Percentiles rank a stretch among this genome's conserved stretches.
Evolutionary conservation across 2,329 filamentous ascomycete genomes (phyloP).

Genomic region (Furcasterigmium furcatum): DNA sequence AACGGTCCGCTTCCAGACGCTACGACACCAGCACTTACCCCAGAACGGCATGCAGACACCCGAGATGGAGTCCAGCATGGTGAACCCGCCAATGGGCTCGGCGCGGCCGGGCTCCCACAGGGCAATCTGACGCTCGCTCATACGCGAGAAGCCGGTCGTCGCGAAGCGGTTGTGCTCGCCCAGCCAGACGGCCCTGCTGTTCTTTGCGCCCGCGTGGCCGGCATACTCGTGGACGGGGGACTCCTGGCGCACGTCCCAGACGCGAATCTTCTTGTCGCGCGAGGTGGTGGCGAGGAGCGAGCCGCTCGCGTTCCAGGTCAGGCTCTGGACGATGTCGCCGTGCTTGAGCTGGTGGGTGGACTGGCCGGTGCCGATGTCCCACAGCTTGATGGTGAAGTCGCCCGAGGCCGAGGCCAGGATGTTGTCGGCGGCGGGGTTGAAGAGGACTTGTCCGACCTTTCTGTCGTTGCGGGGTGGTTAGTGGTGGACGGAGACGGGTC

Average conservation of each 20-base stretch:
- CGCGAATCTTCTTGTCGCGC: slow-evolving; percentile 94
- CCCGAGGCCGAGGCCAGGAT: slow-evolving; percentile 93
- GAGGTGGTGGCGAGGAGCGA: slow-evolving; percentile 87
- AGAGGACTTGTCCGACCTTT: slow-evolving; percentile 96
- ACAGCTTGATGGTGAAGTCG: slow-evolving; percentile 92
- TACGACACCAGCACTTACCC: slow-evolving; percentile 56
- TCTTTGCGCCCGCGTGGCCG: slow-evolving; percentile 93
- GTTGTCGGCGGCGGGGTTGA: slow-evolving; percentile 95
- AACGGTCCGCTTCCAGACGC: too few species aligned
- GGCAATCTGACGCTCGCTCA: slow-evolving; percentile 96
- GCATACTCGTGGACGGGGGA: slow-evolving; percentile 77
- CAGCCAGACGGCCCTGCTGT: slow-evolving; percentile 95
- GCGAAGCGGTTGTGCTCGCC: slow-evolving; percentile 95
- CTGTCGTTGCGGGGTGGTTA: slow-evolving; percentile 39
- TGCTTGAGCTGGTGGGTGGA: slow-evolving; percentile 76
- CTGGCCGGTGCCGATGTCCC: slow-evolving; percentile 83
- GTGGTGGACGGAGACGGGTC: neutral
- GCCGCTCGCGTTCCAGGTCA: slow-evolving; percentile 93
- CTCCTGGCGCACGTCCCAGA: slow-evolving; percentile 97
- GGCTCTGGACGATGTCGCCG: slow-evolving; percentile 87
- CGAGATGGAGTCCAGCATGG: slow-evolving; percentile 88
- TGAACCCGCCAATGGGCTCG: slow-evolving; percentile 87
- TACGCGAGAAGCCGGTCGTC: slow-evolving; percentile 94
- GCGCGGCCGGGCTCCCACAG: slow-evolving; percentile 89
- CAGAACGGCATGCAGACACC: slow-evolving; percentile 99